Evolutionary conservation across 2,329 filamentous ascomycete species (phyloP), one percentile per base, ranked within the genome.

Genomic region (Torrubiellomyces zombiae): DNA sequence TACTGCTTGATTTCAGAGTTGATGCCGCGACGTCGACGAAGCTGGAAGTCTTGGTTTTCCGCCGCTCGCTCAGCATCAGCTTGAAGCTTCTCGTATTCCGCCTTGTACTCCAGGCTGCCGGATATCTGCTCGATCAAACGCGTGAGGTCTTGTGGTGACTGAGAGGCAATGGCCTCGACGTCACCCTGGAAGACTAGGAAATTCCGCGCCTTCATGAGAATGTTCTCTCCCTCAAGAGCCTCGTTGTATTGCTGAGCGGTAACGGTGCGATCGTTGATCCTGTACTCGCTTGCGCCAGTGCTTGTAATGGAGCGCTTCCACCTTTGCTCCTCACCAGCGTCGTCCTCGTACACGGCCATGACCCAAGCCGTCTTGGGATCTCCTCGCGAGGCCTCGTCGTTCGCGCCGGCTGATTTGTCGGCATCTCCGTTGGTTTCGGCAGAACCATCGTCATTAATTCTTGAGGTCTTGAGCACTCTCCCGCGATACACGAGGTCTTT

Each of bases 151-250:
- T 83, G 85, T 0, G 89, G 83, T 1, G 83, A 91, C 47, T 95
- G 89, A 6, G 83, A 83, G 2, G 89, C 91, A 43, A 98, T 94
- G 14, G 83, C 80, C 50, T 98, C 89, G 11, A 98, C 86, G 46
- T 98, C 89, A 36, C 89, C 91, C 51, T 98, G 89, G 48, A 98
- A 98, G 18, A 98, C 89, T 5, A 98, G 67, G 48, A 98, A 98
- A 47, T 98, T 98, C 36, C 89, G 72, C 17, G 89, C 89, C 51
- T 93, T 95, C 60, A 98, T 95, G 32, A 98, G 58, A 37, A 98
- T 98, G 42, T 94, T 94, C 49, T 98, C 86, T 12, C 72, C 62
- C 50, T 98, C 89, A 9, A 98, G 64, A 3, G 81, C 75, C 30
- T 86, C 77, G 47, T 95, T 95, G 60, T 98, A 98, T 45, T 89